Evolutionary conservation across 2,329 filamentous ascomycete species (phyloP).

Genomic region (Calonectria honghensis): DNA sequence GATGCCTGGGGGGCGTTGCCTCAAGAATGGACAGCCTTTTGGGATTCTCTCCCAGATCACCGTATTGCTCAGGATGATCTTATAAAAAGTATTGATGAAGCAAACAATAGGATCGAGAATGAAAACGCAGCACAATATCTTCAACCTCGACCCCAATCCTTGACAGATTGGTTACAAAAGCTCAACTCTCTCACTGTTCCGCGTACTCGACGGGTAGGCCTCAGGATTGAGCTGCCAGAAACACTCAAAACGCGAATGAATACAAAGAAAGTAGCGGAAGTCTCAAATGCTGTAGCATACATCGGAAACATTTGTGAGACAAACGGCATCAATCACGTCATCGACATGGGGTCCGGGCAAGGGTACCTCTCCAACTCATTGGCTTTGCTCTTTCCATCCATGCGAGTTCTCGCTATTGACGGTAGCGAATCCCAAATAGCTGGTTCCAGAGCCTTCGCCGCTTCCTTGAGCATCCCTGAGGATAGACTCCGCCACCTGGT

Average conservation of each 20-base stretch:
- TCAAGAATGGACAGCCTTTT: slow-evolving; percentile 57
- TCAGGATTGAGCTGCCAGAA: slow-evolving; percentile 46
- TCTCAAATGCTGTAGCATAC: slow-evolving; percentile 54
- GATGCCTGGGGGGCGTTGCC: slow-evolving; percentile 57
- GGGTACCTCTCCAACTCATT: slow-evolving; percentile 57
- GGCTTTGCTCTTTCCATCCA: slow-evolving; percentile 54
- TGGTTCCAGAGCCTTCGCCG: slow-evolving; percentile 52
- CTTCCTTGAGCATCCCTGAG: slow-evolving; percentile 49
- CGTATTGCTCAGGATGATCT: slow-evolving; percentile 57
- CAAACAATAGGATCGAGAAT: slow-evolving; percentile 50
- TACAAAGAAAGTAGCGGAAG: slow-evolving; percentile 57
- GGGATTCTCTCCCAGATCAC: slow-evolving; percentile 54
- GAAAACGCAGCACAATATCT: neutral
- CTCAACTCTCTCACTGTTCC: slow-evolving; percentile 52
- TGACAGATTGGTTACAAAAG: slow-evolving; percentile 50
- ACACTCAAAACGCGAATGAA: slow-evolving; percentile 54
- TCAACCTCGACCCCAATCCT: slow-evolving; percentile 46
- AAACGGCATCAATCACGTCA: slow-evolving; percentile 52
- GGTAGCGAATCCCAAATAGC: slow-evolving; percentile 57
- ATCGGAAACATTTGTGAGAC: slow-evolving; percentile 51
- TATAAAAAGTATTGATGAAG: slow-evolving; percentile 45
- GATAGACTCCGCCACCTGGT: slow-evolving; percentile 50
- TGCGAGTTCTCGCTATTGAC: slow-evolving; percentile 57
- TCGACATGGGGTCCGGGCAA: slow-evolving; percentile 56
- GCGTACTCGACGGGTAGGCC: slow-evolving; percentile 47